These are phyloP conservation scores for Chalciporus pseudorubinellus DNA, from an alignment of 768 basidiomycete genomes.

Conservation along the genomic window DNA sequence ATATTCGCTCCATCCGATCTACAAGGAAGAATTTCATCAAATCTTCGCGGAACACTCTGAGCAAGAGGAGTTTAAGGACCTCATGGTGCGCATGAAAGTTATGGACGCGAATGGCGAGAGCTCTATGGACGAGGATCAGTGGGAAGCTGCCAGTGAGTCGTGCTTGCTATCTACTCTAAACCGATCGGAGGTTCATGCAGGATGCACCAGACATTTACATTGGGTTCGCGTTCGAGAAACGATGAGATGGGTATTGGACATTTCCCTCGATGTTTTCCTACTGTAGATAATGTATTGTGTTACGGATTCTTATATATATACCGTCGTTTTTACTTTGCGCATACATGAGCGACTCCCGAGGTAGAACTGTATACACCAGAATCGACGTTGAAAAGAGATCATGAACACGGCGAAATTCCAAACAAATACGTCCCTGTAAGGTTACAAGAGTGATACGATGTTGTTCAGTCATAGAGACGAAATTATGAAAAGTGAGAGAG, in stretches of 20 bases:
- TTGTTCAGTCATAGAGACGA: slow-evolving; percentile 5
- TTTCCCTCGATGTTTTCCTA: background rate
- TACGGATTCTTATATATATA: slow-evolving; percentile 7
- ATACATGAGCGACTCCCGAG: background rate
- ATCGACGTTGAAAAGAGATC: background rate
- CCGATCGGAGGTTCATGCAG: slow-evolving; percentile 5
- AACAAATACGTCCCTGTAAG: slow-evolving; percentile 21
- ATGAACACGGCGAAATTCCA: slow-evolving; percentile 1
- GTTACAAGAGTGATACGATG: slow-evolving; percentile 33
- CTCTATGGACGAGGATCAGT: slow-evolving; percentile 91
- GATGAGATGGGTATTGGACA: slow-evolving; percentile 19
- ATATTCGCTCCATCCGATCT: slow-evolving; percentile 70
- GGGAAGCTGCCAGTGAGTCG: slow-evolving; percentile 96
- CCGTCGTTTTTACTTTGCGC: slow-evolving; percentile 3
- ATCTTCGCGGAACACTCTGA: slow-evolving; percentile 81
- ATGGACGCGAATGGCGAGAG: slow-evolving; percentile 83
- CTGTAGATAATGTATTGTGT: background rate
- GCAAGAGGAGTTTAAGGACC: slow-evolving; percentile 74
- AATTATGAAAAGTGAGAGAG: slow-evolving; percentile 3
- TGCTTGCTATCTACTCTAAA: background rate
- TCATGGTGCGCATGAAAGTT: slow-evolving; percentile 90
- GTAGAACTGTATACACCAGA: background rate
- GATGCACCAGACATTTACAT: slow-evolving; percentile 76
- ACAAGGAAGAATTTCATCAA: slow-evolving; percentile 88
- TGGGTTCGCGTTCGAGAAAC: slow-evolving; percentile 88